Conservation (phyloP, 2,329 filamentous ascomycete species). For the Phyllosticta capitalensis region DNA sequence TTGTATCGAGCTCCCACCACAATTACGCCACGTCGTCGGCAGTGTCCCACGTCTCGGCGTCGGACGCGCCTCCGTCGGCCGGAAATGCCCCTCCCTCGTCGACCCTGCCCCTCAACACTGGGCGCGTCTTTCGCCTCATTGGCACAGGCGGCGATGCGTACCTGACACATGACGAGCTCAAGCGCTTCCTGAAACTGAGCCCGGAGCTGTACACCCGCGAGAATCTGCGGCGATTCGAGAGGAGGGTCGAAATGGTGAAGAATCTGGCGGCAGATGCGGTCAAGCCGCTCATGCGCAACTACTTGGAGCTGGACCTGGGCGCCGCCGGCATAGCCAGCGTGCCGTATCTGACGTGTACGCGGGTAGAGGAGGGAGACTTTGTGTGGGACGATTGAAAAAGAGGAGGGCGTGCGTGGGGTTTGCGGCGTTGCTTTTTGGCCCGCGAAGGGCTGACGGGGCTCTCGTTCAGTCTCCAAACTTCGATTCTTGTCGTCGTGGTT, state of each 20-base stretch:
- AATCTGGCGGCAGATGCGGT: slow-evolving; percentile 72
- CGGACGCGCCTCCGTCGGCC: slow-evolving; percentile 9
- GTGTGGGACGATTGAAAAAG: slow-evolving; percentile 45
- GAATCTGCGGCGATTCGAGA: slow-evolving; percentile 77
- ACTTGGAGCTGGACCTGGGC: slow-evolving; percentile 54
- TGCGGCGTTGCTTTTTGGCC: neutral
- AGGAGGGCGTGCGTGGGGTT: neutral
- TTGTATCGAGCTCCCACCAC: neutral
- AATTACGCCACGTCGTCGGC: slow-evolving; percentile 7
- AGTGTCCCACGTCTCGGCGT: slow-evolving; percentile 19
- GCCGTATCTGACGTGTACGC: slow-evolving; percentile 57
- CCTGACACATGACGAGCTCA: slow-evolving; percentile 77
- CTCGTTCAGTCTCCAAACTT: neutral
- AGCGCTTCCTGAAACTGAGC: slow-evolving; percentile 75
- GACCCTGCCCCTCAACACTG: slow-evolving; percentile 39
- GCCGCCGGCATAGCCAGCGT: slow-evolving; percentile 19
- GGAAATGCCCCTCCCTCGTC: slow-evolving; percentile 21
- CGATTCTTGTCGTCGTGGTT: neutral
- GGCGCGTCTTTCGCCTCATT: slow-evolving; percentile 68
- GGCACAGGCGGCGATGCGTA: slow-evolving; percentile 58
- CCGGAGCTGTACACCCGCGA: slow-evolving; percentile 78
- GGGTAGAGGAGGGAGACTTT: slow-evolving; percentile 52
- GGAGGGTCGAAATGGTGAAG: slow-evolving; percentile 81
- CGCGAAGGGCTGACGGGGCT: neutral
- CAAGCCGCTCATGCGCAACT: slow-evolving; percentile 75